phyloP scores from a whole-genome alignment of 1,284 basidiomycete species.

The Austroboletus novae-zelandiae region DNA sequence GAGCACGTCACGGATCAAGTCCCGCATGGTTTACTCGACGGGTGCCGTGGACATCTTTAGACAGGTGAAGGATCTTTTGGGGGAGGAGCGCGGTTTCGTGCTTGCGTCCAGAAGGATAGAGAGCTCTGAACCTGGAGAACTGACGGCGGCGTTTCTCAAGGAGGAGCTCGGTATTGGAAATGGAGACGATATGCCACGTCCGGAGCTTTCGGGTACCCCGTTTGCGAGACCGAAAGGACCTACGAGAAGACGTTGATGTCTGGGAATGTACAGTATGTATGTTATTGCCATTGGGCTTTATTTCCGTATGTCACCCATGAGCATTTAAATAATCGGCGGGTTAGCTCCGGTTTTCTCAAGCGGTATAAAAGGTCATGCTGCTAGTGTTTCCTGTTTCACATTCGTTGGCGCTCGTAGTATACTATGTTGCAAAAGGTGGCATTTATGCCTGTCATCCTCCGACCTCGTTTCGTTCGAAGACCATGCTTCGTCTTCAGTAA shows the following conservation, averaged over 20 bases:
- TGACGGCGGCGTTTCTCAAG: slow-evolving; percentile 62
- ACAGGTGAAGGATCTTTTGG: slow-evolving; percentile 52
- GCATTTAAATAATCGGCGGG: slow-evolving; percentile 4
- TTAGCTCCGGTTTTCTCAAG: slow-evolving; percentile 14
- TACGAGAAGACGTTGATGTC: slow-evolving; percentile 37
- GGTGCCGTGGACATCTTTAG: slow-evolving; percentile 58
- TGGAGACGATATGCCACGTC: slow-evolving; percentile 2
- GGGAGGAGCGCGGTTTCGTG: slow-evolving; percentile 38
- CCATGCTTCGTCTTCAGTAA: slow-evolving; percentile 10
- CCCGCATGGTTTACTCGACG: slow-evolving; percentile 85
- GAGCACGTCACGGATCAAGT: slow-evolving; percentile 71
- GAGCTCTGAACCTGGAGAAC: slow-evolving; percentile 75
- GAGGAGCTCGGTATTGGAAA: slow-evolving; percentile 48
- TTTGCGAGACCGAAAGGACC: slow-evolving; percentile 67
- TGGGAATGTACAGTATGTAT: neutral
- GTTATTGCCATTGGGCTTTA: neutral
- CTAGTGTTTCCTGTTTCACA: neutral
- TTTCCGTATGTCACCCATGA: slow-evolving; percentile 4
- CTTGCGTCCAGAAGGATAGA: slow-evolving; percentile 68
- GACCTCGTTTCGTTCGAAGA: neutral
- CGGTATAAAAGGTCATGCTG: neutral
- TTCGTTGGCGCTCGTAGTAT: neutral
- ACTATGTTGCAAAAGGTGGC: slow-evolving; percentile 20
- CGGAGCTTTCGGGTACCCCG: slow-evolving; percentile 36
- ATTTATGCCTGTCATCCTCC: slow-evolving; percentile 13